These are phyloP conservation scores for Coemansia erecta DNA, from an alignment of 192 early-diverging fungal genomes.

Conservation along the genomic window DNA sequence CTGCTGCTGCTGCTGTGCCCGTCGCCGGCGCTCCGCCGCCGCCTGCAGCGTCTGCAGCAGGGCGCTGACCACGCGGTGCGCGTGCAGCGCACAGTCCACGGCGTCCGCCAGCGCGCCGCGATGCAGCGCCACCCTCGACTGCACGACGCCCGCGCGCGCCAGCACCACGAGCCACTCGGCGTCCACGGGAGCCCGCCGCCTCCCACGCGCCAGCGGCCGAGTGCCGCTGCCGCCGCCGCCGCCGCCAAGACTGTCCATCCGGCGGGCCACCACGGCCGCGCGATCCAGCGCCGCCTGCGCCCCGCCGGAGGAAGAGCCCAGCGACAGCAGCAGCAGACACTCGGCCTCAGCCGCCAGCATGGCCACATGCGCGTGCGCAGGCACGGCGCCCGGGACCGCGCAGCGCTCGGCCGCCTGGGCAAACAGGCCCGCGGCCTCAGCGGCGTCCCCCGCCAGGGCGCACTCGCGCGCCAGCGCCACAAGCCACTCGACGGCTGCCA, in stretches of 20 bases:
- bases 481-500: too few species aligned
- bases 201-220: constrained; percentile 6
- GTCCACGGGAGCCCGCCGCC: constrained; percentile 9
- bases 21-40: constrained; percentile 8
- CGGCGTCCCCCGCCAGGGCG: constrained; percentile 4
- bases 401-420: constrained; percentile 21
- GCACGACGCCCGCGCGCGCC: constrained; percentile 21
- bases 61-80: constrained; percentile 39
- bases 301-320: not conserved
- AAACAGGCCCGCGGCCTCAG: constrained; percentile 22
- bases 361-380: constrained; percentile 25
- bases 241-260: too few species aligned
- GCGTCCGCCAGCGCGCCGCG: constrained; percentile 40
- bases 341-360: constrained; percentile 22
- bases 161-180: constrained; percentile 33
- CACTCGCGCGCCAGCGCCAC: too few species aligned
- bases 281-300: not conserved
- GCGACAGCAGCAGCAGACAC: constrained; percentile 26
- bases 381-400: constrained; percentile 22
- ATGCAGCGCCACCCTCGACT: constrained; percentile 36
- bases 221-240: too few species aligned
- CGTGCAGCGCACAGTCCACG: constrained; percentile 38
- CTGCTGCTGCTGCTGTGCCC: not conserved
- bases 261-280: not conserved
- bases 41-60: constrained; percentile 26